Evolutionary conservation across 2,329 filamentous ascomycete genomes (phyloP).

Genomic region (Alternaria brassicae): DNA sequence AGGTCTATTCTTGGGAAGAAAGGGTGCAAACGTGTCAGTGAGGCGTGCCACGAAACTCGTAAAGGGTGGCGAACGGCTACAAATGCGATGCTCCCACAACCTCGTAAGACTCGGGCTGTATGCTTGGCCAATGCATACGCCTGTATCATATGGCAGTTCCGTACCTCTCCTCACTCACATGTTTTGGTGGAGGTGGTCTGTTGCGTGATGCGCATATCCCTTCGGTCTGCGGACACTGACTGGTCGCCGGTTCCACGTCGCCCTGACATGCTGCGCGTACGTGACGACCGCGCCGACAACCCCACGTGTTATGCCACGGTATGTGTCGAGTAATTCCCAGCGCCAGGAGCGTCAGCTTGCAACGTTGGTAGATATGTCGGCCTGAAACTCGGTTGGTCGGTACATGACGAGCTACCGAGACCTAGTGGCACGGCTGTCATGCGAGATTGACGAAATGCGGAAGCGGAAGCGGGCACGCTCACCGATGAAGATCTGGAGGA

Average conservation of each 20-base stretch:
- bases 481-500: conserved; percentile 14
- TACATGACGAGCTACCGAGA: conserved; percentile 14
- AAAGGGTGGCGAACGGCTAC: not conserved
- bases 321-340: conserved; percentile 10
- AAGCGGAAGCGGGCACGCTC: conserved; percentile 19
- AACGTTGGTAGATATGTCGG: conserved; percentile 1
- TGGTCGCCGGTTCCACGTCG: not conserved
- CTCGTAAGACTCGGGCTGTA: not conserved
- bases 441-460: conserved; percentile 19
- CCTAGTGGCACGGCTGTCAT: conserved; percentile 14
- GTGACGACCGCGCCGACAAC: not conserved
- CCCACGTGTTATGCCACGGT: conserved; percentile 6
- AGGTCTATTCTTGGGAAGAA: conserved; percentile 1
- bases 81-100: not conserved
- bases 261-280: not conserved
- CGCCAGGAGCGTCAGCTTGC: not conserved
- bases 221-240: not conserved
- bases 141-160: not conserved
- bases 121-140: not conserved
- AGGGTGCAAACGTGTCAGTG: not conserved
- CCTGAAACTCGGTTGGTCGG: conserved; percentile 15
- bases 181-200: not conserved
- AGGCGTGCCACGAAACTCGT: not conserved
- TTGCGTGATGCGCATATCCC: not conserved
- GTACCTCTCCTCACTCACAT: not conserved